phyloP scores from a whole-genome alignment of 2,329 filamentous ascomycete species.

The Colletotrichum chlorophyti region DNA sequence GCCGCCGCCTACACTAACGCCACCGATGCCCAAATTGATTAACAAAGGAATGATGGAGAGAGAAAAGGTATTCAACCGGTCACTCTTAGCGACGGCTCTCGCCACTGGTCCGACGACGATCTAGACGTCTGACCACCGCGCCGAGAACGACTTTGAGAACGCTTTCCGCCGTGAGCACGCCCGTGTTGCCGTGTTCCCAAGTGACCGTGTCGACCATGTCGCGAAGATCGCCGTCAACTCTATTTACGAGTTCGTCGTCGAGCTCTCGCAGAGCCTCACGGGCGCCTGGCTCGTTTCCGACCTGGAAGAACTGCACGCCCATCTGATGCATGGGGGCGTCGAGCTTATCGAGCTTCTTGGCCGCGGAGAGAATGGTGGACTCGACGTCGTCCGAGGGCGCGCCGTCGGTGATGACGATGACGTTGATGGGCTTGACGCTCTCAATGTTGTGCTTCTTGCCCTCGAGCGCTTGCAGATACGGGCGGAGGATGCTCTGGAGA shows the following conservation, averaged over 20 bases:
- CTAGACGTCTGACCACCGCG: slow-evolving; percentile 64
- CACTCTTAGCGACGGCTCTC: slow-evolving; percentile 12
- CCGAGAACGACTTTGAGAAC: slow-evolving; percentile 87
- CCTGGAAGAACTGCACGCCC: slow-evolving; percentile 95
- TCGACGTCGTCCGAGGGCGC: slow-evolving; percentile 81
- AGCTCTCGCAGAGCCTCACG: slow-evolving; percentile 70
- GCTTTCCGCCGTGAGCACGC: slow-evolving; percentile 66
- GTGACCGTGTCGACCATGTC: slow-evolving; percentile 95
- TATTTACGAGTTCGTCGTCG: slow-evolving; percentile 72
- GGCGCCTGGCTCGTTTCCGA: slow-evolving; percentile 76
- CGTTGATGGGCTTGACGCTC: slow-evolving; percentile 78
- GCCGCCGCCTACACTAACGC: slow-evolving; percentile 18
- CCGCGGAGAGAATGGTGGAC: slow-evolving; percentile 69
- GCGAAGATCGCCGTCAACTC: slow-evolving; percentile 64
- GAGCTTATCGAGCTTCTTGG: slow-evolving; percentile 72
- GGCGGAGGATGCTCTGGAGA: slow-evolving; percentile 73
- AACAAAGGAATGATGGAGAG: background rate
- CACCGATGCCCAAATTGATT: background rate
- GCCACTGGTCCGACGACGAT: slow-evolving; percentile 35
- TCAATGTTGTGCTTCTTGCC: slow-evolving; percentile 48
- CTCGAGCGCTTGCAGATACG: slow-evolving; percentile 64
- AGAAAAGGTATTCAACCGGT: background rate
- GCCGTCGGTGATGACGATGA: slow-evolving; percentile 94
- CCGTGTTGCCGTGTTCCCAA: slow-evolving; percentile 58
- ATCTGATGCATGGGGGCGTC: slow-evolving; percentile 81